Conservation (phyloP, 352 stramenopile genomes). For the Phytophthora cryptogea region DNA sequence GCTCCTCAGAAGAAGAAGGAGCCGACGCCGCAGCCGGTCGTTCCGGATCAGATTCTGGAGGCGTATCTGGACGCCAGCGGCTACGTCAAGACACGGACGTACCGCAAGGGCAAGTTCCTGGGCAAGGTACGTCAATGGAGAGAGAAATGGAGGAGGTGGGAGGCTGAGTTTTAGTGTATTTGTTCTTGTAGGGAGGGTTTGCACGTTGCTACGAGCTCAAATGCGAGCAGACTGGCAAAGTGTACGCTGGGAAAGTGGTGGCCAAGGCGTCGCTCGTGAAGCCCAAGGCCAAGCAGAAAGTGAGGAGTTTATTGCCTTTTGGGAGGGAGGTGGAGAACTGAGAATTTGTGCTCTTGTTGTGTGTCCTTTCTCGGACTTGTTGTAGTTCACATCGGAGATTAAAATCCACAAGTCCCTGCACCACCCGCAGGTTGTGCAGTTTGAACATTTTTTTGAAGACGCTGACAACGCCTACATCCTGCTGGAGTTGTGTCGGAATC, state of each 20-base stretch:
- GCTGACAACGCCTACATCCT: conserved; percentile 97
- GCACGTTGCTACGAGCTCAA: conserved; percentile 97
- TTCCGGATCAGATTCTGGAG: conserved; percentile 74
- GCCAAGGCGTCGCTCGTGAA: conserved; percentile 98
- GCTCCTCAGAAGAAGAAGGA: conserved; percentile 40
- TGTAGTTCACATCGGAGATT: conserved; percentile 94
- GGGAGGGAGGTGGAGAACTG: neutral
- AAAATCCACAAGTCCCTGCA: conserved; percentile 98
- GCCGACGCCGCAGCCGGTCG: conserved; percentile 38
- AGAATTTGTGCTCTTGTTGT: conserved; percentile 11
- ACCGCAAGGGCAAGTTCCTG: conserved; percentile 93
- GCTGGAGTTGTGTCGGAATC: conserved; percentile 96
- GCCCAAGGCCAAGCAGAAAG: conserved; percentile 95
- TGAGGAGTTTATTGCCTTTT: conserved; percentile 32
- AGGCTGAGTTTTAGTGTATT: conserved; percentile 10
- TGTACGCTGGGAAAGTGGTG: conserved; percentile 98
- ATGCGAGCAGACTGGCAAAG: conserved; percentile 90
- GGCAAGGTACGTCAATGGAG: conserved; percentile 76
- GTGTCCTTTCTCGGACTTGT: conserved; percentile 45
- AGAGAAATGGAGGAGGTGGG: neutral
- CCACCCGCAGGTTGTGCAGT: conserved; percentile 95
- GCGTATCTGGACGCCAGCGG: conserved; percentile 56
- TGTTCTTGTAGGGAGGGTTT: conserved; percentile 91
- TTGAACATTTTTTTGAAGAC: conserved; percentile 99
- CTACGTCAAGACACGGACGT: conserved; percentile 70